A percentile compares a stretch with the other conserved stretches of the same genome.
phyloP scores from a whole-genome alignment of 2,329 filamentous ascomycete genomes.

The Pyrenophora graminea region DNA sequence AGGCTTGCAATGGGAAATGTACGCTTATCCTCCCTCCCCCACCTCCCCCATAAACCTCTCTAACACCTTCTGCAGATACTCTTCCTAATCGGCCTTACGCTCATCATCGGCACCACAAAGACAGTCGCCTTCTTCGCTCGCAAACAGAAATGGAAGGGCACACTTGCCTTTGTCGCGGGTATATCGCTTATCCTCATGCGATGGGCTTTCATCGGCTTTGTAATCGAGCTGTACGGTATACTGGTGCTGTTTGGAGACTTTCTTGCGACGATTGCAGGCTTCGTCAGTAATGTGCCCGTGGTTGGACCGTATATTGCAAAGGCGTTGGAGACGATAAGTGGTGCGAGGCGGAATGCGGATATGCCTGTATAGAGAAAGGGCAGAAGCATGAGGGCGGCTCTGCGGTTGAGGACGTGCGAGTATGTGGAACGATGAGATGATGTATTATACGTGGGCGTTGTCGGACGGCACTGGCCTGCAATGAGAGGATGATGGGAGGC shows the following conservation, averaged over 20 bases:
- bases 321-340: constrained; percentile 56
- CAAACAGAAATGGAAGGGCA: constrained; percentile 89
- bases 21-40: constrained; percentile 28
- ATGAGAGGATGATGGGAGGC: neutral
- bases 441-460: constrained; percentile 4
- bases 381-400: neutral
- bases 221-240: constrained; percentile 90
- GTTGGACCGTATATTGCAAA: constrained; percentile 84
- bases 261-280: constrained; percentile 86
- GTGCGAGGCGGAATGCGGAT: constrained; percentile 17
- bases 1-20: constrained; percentile 98
- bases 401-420: too few relatives aligned
- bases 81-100: constrained; percentile 93
- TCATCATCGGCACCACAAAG: constrained; percentile 91
- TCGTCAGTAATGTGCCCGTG: constrained; percentile 81
- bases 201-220: constrained; percentile 90
- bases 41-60: neutral
- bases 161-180: constrained; percentile 81
- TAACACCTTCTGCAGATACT: constrained; percentile 69
- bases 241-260: constrained; percentile 95
- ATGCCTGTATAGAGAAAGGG: constrained; percentile 14
- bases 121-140: constrained; percentile 94
- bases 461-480: neutral
- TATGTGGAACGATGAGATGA: neutral
- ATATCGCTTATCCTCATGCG: constrained; percentile 83